phyloP scores from a whole-genome alignment of 768 basidiomycete species.

The Cytidiella melzeri region DNA sequence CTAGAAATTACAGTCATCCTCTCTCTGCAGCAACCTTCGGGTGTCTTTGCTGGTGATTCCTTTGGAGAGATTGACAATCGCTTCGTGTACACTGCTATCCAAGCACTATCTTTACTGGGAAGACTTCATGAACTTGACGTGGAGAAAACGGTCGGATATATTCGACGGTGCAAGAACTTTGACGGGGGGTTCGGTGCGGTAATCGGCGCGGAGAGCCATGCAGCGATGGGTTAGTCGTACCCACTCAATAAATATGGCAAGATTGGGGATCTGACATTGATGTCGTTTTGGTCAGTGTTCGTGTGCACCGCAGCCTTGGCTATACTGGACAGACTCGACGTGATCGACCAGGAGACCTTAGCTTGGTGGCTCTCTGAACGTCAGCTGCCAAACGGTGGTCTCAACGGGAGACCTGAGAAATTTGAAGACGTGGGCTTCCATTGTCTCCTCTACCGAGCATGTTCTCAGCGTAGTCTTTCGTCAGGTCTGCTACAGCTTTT shows the following conservation, averaged over 20 bases:
- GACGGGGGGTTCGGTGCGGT: conserved; percentile 90
- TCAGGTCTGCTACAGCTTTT: conserved; percentile 96
- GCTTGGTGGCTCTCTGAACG: conserved; percentile 94
- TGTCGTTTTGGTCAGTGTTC: conserved; percentile 67
- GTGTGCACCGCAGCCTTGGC: conserved; percentile 85
- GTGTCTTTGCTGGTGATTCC: conserved; percentile 82
- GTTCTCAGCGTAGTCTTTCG: not conserved
- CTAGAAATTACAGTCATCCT: conserved; percentile 67
- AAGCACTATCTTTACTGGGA: conserved; percentile 76
- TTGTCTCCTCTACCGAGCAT: not conserved
- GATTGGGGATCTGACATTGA: too few relatives aligned
- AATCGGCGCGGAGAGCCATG: conserved; percentile 89
- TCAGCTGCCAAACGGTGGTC: conserved; percentile 86
- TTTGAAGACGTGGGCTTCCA: conserved; percentile 74
- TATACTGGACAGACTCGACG: conserved; percentile 78
- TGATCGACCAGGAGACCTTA: conserved; percentile 71
- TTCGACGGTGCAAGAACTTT: conserved; percentile 80
- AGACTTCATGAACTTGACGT: conserved; percentile 60
- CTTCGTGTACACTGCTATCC: conserved; percentile 85
- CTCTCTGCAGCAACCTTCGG: conserved; percentile 79
- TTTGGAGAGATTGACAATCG: conserved; percentile 94
- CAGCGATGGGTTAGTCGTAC: conserved; percentile 78
- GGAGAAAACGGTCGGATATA: conserved; percentile 64
- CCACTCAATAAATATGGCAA: too few relatives aligned
- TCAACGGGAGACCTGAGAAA: conserved; percentile 98